Evolutionary conservation across 2,329 filamentous ascomycete genomes (phyloP).

Genomic region (Fusarium pilosicola): DNA sequence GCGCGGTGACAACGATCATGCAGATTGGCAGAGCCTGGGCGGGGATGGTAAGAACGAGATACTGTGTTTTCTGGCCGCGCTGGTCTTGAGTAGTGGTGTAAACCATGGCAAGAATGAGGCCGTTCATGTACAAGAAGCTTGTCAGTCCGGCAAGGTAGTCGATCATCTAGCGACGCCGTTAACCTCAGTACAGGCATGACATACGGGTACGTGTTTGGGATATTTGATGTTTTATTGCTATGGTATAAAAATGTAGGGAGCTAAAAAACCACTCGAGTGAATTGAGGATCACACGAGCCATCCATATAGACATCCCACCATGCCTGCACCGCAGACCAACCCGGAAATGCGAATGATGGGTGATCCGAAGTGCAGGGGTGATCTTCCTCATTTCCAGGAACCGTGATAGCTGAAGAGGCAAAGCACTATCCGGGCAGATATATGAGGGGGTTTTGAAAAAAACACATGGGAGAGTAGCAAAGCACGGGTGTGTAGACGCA

Average conservation of each 20-base stretch:
- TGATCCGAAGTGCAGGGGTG: constrained; percentile 71
- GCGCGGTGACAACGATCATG: constrained; percentile 78
- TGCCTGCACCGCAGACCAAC: constrained; percentile 73
- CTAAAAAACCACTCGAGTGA: constrained; percentile 67
- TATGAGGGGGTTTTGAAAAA: constrained; percentile 57
- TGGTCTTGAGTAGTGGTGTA: constrained; percentile 92
- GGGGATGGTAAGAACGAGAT: constrained; percentile 86
- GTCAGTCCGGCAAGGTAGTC: constrained; percentile 48
- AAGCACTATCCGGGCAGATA: constrained; percentile 83
- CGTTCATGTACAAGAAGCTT: constrained; percentile 62
- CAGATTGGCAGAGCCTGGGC: constrained; percentile 83
- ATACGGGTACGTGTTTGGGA: constrained; percentile 16
- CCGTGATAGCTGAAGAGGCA: constrained; percentile 76
- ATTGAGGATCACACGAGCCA: constrained; percentile 71
- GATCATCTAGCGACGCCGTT: constrained; percentile 44
- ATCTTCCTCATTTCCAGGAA: constrained; percentile 88
- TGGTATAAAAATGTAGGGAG: constrained; percentile 66
- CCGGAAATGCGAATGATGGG: constrained; percentile 76
- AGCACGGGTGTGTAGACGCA: constrained; percentile 39
- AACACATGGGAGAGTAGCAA: constrained; percentile 27
- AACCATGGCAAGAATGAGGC: constrained; percentile 79
- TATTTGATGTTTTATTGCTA: constrained; percentile 35
- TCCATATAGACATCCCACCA: constrained; percentile 80
- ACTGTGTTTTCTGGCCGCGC: constrained; percentile 77
- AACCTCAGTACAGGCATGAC: constrained; percentile 28